Evolutionary conservation across 306 rosid genomes (phyloP), one percentile per base, ranked within the genome.

Genomic region (Pachyrhizus erosus): DNA sequence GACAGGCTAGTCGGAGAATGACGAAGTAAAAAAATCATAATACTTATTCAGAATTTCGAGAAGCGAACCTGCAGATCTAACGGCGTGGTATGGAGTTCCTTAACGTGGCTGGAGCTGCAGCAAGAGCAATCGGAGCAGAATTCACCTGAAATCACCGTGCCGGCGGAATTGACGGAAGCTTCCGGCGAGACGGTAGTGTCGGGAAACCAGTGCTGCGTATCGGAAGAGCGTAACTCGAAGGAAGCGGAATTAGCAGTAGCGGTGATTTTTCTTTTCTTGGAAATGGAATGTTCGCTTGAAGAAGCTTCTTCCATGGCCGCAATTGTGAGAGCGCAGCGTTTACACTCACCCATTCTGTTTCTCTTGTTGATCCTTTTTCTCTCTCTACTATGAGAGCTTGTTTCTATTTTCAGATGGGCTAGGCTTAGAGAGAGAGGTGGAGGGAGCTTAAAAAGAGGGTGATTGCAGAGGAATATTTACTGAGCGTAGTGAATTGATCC

Each of bases 11-110:
- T 4, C 11, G 64, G 77, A 70, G 76, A 79, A 42, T n/a, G 15
- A 26, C 4, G 14, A 20, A 34, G 27, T 11, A 4, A 0, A 17
- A 9, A 18, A 69, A 27, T 40, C 21, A 31, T 1, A 71, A 29
- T 62, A 73, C n/a, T n/a, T n/a, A 61, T 29, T 65, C 51, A 78
- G 82, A 73, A 70, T 82, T 69, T 13, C 0, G 24, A 83, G 57
- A 57, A 78, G 51, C 52, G 54, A 76, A 91, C 98, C 97, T 91
- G 86, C 77, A 84, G 92, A 92, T 90, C 93, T 73, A 85, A 71
- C 73, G 68, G 82, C 43, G 75, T 29, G 72, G 72, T 49, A 52
- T 78, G 69, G 27, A 37, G 83, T 40, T 70, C 78, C 70, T 61
- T 62, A 12, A 24, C 27, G 11, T 58, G 27, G 78, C 85, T 71